Evolutionary conservation across 805 yeast genomes (phyloP).

Genomic region (Ogataea angusta): DNA sequence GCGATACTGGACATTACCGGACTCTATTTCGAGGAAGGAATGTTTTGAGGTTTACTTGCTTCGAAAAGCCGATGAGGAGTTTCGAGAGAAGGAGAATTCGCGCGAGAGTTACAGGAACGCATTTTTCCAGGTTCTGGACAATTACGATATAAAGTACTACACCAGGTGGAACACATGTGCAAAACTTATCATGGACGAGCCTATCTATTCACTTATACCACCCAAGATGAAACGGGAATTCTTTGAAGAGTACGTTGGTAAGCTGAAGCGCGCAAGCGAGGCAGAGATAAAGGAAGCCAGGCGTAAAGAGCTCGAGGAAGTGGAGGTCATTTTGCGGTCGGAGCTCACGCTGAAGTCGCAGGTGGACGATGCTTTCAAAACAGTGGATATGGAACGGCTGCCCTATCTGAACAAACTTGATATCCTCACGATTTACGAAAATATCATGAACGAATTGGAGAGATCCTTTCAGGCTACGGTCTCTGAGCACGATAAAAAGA

Average conservation of each 20-base stretch:
- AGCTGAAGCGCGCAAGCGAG: conserved; percentile 36
- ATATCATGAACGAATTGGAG: conserved; percentile 29
- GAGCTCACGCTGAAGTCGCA: conserved; percentile 15
- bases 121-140: conserved; percentile 46
- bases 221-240: conserved; percentile 55
- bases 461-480: conserved; percentile 28
- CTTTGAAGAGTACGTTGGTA: conserved; percentile 47
- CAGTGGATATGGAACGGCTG: conserved; percentile 10
- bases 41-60: conserved; percentile 64
- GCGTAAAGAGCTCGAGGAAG: conserved; percentile 49
- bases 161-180: conserved; percentile 65
- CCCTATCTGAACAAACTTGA: conserved; percentile 52
- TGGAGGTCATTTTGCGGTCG: conserved; percentile 45
- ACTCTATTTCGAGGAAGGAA: conserved; percentile 56
- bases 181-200: conserved; percentile 56
- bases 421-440: conserved; percentile 50
- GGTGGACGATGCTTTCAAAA: conserved; percentile 18
- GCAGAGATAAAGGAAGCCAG: conserved; percentile 29
- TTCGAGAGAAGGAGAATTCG: conserved; percentile 49
- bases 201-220: conserved; percentile 58
- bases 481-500: conserved; percentile 35
- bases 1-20: conserved; percentile 64
- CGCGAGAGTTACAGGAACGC: conserved; percentile 53
- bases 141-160: conserved; percentile 44
- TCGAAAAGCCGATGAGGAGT: conserved; percentile 47